Percentiles rank a stretch among this genome's conserved stretches.
Conservation (phyloP, 139 green algal genomes). For the Mychonastes homosphaera region DNA sequence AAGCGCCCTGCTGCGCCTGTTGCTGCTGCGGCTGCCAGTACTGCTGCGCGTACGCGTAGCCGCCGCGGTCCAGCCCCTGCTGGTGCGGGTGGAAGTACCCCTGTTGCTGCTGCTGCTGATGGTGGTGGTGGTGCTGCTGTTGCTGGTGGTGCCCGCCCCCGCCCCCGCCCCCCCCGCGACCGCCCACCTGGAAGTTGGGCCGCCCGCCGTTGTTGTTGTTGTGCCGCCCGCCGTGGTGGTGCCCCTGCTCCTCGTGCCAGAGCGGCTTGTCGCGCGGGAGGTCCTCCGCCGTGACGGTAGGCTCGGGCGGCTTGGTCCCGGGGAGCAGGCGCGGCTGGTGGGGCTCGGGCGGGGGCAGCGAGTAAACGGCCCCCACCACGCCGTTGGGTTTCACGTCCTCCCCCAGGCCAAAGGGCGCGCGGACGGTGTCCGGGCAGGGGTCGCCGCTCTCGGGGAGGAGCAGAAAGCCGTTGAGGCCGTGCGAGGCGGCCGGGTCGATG, state of each 20-base stretch:
- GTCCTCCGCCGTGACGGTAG: slow-evolving; percentile 15
- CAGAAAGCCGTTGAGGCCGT: slow-evolving; percentile 65
- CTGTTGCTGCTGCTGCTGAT: too few species aligned
- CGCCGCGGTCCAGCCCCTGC: too few species aligned
- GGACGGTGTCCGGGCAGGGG: slow-evolving; percentile 57
- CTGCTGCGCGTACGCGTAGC: too few species aligned
- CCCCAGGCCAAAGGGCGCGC: slow-evolving; percentile 54
- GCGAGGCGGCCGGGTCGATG: slow-evolving; percentile 21
- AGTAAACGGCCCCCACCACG: slow-evolving; percentile 56
- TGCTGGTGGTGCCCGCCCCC: too few species aligned
- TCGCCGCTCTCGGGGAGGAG: slow-evolving; percentile 49
- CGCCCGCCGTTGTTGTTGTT: too few species aligned
- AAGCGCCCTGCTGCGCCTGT: too few species aligned
- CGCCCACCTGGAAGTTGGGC: too few species aligned
- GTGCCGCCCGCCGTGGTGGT: too few species aligned
- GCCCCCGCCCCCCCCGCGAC: too few species aligned
- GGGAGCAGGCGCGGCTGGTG: slow-evolving; percentile 42
- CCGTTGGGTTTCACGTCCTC: slow-evolving; percentile 64
- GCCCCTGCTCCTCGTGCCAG: slow-evolving; percentile 7
- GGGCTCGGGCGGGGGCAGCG: slow-evolving; percentile 39
- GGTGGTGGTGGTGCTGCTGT: too few species aligned
- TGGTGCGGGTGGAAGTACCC: too few species aligned
- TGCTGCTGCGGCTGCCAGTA: too few species aligned
- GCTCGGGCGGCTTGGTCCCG: slow-evolving; percentile 21
- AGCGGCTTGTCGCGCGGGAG: slow-evolving; percentile 15